Evolutionary conservation across 2,329 filamentous ascomycete genomes (phyloP), one percentile per base, ranked within the genome.

Genomic region (Tothia fuscella): DNA sequence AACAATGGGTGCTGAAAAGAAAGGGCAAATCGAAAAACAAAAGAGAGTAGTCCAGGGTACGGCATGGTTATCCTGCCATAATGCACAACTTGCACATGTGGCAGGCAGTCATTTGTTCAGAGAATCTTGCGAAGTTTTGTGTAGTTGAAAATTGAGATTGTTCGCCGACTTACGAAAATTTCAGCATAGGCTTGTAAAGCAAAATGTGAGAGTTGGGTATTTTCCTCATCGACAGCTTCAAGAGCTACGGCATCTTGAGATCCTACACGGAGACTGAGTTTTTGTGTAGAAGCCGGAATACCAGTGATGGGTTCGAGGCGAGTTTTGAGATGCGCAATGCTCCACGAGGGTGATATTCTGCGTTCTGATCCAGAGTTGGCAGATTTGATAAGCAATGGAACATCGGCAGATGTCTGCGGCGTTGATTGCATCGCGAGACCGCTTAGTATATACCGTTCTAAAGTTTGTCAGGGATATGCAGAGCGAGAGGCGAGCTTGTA

Each of bases 251-350:
- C 68, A 48, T 78, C 71, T 51, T 76, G 71, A 25, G 72, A 72
- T 20, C 72, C 68, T 13, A 78, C 67, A 57, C 80, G 83, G 56
- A 95, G 68, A 22, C 70, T 78, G 47, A 98, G 72, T 47, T 70
- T 76, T 61, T 96, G 91, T 46, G 72, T 78, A 22, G 72, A 73
- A 9, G 88, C 83, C 13, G 91, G 89, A 28, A 96, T 78, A 47
- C 91, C 91, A 2, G 89, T 96, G 63, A 96, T 80, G 47, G 86
- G 82, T 63, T 96, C 89, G 39, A 98, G 78, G 61, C 91, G 93
- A 41, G 71, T 65, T 66, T 89, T 94, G 53, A 96, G 72, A 53
- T 85, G 79, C 42, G 73, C 70, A 56, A 98, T 81, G 47, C 80
- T 81, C 91, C 91, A 98, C 51, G 88, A 81, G 12, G 89, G 89